Evolutionary conservation across 2,329 filamentous ascomycete genomes (phyloP).

Genomic region (Phyllosticta capitalensis): DNA sequence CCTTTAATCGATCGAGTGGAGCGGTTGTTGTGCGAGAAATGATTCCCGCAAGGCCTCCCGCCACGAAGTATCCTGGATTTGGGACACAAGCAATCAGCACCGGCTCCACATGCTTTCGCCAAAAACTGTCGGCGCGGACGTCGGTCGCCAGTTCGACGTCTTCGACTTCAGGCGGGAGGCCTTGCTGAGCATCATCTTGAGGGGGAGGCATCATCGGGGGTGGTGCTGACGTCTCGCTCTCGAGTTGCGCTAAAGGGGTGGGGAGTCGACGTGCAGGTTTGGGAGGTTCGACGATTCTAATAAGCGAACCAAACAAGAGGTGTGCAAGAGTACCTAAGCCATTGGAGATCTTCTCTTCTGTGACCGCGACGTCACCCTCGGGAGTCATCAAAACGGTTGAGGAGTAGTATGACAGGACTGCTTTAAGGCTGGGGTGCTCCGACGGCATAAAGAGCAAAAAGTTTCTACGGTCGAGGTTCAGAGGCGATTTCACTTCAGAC

Average conservation of each 20-base stretch:
- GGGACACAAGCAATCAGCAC: conserved; percentile 55
- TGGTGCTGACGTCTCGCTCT: conserved; percentile 12
- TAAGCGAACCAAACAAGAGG: conserved; percentile 66
- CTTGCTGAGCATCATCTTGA: conserved; percentile 18
- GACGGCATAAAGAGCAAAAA: conserved; percentile 84
- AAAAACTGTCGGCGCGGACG: conserved; percentile 15
- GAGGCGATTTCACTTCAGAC: background rate
- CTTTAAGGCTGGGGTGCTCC: conserved; percentile 61
- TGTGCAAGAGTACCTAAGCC: conserved; percentile 87
- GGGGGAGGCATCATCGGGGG: conserved; percentile 18
- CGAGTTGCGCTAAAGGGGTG: conserved; percentile 15
- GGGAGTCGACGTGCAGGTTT: conserved; percentile 17
- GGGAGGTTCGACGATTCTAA: conserved; percentile 52
- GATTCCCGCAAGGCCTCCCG: conserved; percentile 87
- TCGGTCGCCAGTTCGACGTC: conserved; percentile 12
- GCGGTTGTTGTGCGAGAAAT: conserved; percentile 93
- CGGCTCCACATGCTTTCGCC: conserved; percentile 27
- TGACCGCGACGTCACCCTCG: conserved; percentile 88
- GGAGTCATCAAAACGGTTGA: conserved; percentile 80
- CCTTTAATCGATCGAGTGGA: conserved; percentile 91
- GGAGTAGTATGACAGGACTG: conserved; percentile 84
- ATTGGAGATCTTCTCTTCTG: conserved; percentile 81
- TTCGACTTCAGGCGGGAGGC: conserved; percentile 21
- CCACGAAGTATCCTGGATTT: conserved; percentile 94
- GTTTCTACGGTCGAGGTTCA: conserved; percentile 48